Evolutionary conservation across 768 basidiomycete genomes (phyloP).

Genomic region (Lactarius evosmus): DNA sequence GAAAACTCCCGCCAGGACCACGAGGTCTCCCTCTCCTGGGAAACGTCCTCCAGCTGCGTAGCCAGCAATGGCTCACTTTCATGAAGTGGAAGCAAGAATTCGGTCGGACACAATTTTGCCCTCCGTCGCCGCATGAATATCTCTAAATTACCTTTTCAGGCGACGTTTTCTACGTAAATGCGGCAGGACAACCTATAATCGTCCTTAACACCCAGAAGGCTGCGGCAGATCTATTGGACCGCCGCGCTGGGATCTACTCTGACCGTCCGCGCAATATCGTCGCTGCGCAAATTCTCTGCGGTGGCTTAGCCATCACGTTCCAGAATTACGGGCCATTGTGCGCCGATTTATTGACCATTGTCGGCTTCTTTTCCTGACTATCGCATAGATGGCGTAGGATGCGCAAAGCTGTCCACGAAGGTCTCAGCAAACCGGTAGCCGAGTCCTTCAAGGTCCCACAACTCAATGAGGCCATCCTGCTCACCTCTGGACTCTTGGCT

Average conservation of each 20-base stretch:
- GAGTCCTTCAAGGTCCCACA: neutral
- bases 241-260: conserved; percentile 24
- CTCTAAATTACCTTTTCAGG: conserved; percentile 17
- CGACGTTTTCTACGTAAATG: conserved; percentile 26
- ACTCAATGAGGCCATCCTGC: conserved; percentile 6
- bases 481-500: neutral
- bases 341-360: neutral
- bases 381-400: conserved; percentile 23
- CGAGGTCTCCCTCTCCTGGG: conserved; percentile 23
- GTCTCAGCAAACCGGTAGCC: neutral
- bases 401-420: conserved; percentile 19
- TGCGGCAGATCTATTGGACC: conserved; percentile 30
- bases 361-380: neutral
- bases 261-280: conserved; percentile 26
- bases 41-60: conserved; percentile 19
- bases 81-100: conserved; percentile 22
- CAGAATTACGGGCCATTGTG: conserved; percentile 22
- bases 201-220: conserved; percentile 31
- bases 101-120: conserved; percentile 1
- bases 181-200: conserved; percentile 28
- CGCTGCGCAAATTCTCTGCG: conserved; percentile 22
- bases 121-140: neutral
- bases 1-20: conserved; percentile 25
- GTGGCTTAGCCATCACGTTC: conserved; percentile 23
- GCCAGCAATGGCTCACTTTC: conserved; percentile 25